phyloP scores from a whole-genome alignment of 192 early-diverging fungal genomes.

The Phlyctochytrium bullatum region DNA sequence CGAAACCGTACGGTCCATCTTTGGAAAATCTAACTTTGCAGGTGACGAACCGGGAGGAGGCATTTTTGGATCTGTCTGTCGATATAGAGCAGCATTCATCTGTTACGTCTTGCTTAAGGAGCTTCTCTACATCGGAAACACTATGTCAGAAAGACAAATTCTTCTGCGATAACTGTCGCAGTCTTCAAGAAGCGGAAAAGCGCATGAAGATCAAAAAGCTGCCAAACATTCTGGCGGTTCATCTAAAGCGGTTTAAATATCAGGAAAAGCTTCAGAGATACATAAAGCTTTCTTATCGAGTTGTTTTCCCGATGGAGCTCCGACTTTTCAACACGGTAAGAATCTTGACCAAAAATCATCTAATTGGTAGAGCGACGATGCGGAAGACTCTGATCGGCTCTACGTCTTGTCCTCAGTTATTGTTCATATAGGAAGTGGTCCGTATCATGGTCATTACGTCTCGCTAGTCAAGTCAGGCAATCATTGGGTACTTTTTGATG shows the following conservation, averaged over 20 bases:
- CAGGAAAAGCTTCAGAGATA: slow-evolving; percentile 87
- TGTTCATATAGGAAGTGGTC: slow-evolving; percentile 95
- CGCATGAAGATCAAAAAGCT: slow-evolving; percentile 92
- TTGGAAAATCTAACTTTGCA: no score
- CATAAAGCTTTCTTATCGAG: slow-evolving; percentile 92
- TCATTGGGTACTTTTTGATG: slow-evolving; percentile 94
- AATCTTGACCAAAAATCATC: not conserved
- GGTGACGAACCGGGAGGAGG: slow-evolving; percentile 89
- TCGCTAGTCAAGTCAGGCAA: slow-evolving; percentile 83
- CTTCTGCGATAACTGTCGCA: slow-evolving; percentile 91
- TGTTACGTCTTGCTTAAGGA: slow-evolving; percentile 88
- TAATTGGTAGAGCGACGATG: slow-evolving; percentile 60
- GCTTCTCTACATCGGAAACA: slow-evolving; percentile 94
- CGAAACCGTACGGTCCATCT: slow-evolving; percentile 75
- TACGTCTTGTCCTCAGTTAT: slow-evolving; percentile 89
- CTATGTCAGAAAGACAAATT: slow-evolving; percentile 97
- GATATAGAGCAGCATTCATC: slow-evolving; percentile 96
- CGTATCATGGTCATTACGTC: slow-evolving; percentile 96
- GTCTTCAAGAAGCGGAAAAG: slow-evolving; percentile 96
- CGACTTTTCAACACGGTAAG: slow-evolving; percentile 87
- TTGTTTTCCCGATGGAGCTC: slow-evolving; percentile 91
- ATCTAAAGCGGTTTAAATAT: slow-evolving; percentile 98
- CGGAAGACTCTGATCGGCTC: slow-evolving; percentile 77
- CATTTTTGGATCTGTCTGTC: slow-evolving; percentile 93
- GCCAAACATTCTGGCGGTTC: slow-evolving; percentile 93